phyloP scores from a whole-genome alignment of 768 basidiomycete species.

The Butyriboletus loyo region DNA sequence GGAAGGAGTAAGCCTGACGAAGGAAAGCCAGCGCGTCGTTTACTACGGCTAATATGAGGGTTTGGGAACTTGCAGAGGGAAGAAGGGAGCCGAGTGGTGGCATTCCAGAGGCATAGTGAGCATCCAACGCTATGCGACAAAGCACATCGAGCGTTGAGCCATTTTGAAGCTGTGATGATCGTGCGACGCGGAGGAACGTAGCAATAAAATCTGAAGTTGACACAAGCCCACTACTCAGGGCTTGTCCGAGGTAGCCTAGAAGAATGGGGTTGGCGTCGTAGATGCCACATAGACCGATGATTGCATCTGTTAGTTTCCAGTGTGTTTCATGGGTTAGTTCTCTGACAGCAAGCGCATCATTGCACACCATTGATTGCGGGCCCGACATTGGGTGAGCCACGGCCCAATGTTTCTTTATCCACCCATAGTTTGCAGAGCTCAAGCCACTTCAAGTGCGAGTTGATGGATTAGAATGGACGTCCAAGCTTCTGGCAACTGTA shows the following conservation, averaged over 20 bases:
- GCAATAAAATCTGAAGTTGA: conserved; percentile 59
- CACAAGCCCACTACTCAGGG: conserved; percentile 54
- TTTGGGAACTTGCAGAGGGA: conserved; percentile 46
- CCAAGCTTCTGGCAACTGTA: not conserved
- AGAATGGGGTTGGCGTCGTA: conserved; percentile 71
- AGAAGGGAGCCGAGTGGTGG: conserved; percentile 55
- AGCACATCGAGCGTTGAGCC: conserved; percentile 67
- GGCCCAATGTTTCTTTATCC: conserved; percentile 43
- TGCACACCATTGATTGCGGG: conserved; percentile 56
- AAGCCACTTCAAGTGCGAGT: conserved; percentile 52
- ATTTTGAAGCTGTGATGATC: conserved; percentile 60
- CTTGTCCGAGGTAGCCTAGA: conserved; percentile 60
- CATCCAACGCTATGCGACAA: conserved; percentile 62
- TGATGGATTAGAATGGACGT: conserved; percentile 1
- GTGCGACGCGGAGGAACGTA: conserved; percentile 64
- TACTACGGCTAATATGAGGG: conserved; percentile 49
- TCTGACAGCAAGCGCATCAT: not conserved
- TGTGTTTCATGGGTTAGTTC: not conserved
- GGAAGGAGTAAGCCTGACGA: conserved; percentile 51
- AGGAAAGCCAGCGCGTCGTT: conserved; percentile 62
- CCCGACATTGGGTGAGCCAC: conserved; percentile 42
- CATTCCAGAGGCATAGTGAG: conserved; percentile 57
- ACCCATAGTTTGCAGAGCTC: conserved; percentile 61
- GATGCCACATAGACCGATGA: conserved; percentile 61
- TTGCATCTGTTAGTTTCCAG: conserved; percentile 49